Conservation (phyloP, 148 eudicot species). For the Amaranthus palmeri region DNA sequence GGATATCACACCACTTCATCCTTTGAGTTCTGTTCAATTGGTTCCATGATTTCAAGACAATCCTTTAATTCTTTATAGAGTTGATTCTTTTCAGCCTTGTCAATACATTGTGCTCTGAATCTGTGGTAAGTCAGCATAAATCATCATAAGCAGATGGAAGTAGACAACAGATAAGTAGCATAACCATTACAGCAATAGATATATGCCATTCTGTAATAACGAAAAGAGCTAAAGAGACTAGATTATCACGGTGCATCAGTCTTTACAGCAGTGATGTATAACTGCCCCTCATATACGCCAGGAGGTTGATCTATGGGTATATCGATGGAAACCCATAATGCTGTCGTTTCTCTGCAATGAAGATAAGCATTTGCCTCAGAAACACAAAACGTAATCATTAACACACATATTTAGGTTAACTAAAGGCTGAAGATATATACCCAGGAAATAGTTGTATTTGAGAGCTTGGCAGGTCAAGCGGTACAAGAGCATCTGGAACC, state of each 20-base stretch:
- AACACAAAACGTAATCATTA: constrained; percentile 1
- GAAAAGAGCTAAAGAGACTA: constrained; percentile 33
- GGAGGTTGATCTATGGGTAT: constrained; percentile 71
- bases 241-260: constrained; percentile 71
- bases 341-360: constrained; percentile 80
- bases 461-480: constrained; percentile 74
- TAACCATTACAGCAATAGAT: constrained; percentile 4
- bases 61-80: constrained; percentile 58
- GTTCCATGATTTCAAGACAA: constrained; percentile 75
- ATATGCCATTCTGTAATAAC: constrained; percentile 10
- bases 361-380: constrained; percentile 24
- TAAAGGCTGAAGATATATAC: constrained; percentile 34
- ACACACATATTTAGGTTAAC: background rate
- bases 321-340: constrained; percentile 81
- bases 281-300: constrained; percentile 88
- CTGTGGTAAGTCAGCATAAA: constrained; percentile 47
- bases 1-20: constrained; percentile 62
- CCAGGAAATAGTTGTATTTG: constrained; percentile 69
- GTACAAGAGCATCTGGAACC: constrained; percentile 99
- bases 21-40: constrained; percentile 45
- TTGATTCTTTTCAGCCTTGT: constrained; percentile 68
- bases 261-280: constrained; percentile 68
- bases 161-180: background rate
- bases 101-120: constrained; percentile 47
- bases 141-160: constrained; percentile 8